These are phyloP conservation scores for Neurospora sp. DNA, from an alignment of 495 filamentous ascomycete species.

Conservation along the genomic window DNA sequence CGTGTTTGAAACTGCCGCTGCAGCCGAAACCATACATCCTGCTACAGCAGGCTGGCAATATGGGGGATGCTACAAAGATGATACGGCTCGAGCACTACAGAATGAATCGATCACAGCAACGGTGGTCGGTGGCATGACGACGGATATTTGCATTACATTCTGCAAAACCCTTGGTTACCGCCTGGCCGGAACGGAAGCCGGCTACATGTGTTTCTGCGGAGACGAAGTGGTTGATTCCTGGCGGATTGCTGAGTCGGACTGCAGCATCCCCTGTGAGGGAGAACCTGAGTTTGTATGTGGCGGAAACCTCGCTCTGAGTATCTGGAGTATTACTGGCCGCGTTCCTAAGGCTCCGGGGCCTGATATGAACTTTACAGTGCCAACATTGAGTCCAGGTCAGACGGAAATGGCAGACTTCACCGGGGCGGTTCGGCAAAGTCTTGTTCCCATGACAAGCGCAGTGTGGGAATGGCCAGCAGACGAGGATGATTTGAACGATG, in stretches of 20 bases:
- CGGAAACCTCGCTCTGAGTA: constrained; percentile 27
- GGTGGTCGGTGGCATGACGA: constrained; percentile 33
- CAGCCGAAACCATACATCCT: constrained; percentile 9
- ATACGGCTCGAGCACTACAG: constrained; percentile 39
- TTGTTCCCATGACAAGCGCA: constrained; percentile 8
- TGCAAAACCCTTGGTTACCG: constrained; percentile 35
- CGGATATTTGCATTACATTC: constrained; percentile 45
- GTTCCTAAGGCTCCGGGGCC: constrained; percentile 8
- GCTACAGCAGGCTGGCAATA: constrained; percentile 40
- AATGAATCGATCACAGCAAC: constrained; percentile 24
- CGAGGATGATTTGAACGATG: not conserved
- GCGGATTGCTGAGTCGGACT: constrained; percentile 24
- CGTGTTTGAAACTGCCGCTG: constrained; percentile 1
- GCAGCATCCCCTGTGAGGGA: constrained; percentile 32
- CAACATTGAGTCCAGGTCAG: constrained; percentile 10
- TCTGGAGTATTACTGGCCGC: constrained; percentile 27
- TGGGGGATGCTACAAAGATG: constrained; percentile 44
- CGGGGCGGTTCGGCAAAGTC: constrained; percentile 12
- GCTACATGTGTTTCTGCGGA: constrained; percentile 52
- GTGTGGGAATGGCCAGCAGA: constrained; percentile 12
- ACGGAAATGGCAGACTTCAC: constrained; percentile 4
- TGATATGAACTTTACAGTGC: constrained; percentile 7
- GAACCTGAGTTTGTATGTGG: constrained; percentile 30
- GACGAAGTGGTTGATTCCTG: constrained; percentile 31
- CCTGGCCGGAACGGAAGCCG: constrained; percentile 52